Conservation (phyloP, 441 rosid species). For the Aquilaria agallochum region DNA sequence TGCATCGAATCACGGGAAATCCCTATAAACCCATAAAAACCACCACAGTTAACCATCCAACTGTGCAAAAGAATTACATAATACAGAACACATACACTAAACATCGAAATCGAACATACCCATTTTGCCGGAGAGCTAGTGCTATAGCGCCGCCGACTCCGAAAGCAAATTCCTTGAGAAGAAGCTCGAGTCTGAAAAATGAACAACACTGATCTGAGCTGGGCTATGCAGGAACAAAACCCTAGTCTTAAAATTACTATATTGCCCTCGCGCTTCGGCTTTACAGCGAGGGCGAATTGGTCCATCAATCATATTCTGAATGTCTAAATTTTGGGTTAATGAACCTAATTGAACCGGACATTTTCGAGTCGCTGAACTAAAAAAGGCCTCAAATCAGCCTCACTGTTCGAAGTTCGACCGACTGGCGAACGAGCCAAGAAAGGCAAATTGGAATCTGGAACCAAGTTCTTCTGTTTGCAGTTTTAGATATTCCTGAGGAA, state of each 20-base stretch:
- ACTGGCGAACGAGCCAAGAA: slow-evolving; percentile 3
- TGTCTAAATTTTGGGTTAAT: background rate
- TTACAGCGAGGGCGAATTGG: background rate
- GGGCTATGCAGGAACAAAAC: slow-evolving; percentile 11
- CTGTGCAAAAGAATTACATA: background rate
- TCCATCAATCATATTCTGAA: background rate
- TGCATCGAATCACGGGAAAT: slow-evolving; percentile 83
- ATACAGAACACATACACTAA: background rate
- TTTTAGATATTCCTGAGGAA: background rate
- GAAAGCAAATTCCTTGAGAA: slow-evolving; percentile 5
- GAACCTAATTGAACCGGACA: background rate
- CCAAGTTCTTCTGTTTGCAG: background rate
- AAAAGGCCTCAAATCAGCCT: too few relatives aligned
- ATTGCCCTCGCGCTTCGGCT: background rate
- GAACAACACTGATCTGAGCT: background rate
- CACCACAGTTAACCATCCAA: background rate
- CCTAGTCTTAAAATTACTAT: slow-evolving; percentile 21
- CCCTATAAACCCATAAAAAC: slow-evolving; percentile 24
- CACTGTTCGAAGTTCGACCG: too few relatives aligned
- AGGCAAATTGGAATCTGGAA: slow-evolving; percentile 9
- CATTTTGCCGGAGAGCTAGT: slow-evolving; percentile 25
- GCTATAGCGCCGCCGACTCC: background rate
- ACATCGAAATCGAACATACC: slow-evolving; percentile 18
- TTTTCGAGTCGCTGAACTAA: too few relatives aligned
- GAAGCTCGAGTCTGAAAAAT: slow-evolving; percentile 4